Evolutionary conservation across 78 protist genomes (phyloP).

Genomic region (Polysphondylium violaceum): DNA sequence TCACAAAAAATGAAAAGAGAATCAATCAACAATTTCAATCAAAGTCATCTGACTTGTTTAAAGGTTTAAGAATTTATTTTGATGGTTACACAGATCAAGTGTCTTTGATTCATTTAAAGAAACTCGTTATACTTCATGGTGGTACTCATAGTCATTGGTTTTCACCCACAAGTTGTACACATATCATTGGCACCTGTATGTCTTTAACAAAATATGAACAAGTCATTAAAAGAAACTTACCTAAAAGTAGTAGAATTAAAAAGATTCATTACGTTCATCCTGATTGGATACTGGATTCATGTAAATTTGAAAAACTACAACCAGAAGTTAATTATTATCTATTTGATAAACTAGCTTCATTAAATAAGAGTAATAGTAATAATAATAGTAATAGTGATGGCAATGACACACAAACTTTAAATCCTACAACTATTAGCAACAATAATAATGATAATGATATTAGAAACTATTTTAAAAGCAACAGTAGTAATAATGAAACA

Average conservation of each 20-base stretch:
- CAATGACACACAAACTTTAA: not conserved
- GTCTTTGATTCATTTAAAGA: constrained; percentile 34
- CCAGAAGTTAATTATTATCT: constrained; percentile 7
- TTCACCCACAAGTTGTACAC: constrained; percentile 11
- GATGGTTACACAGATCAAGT: constrained; percentile 50
- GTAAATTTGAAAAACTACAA: constrained; percentile 1
- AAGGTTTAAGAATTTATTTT: constrained; percentile 44
- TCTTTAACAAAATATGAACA: constrained; percentile 40
- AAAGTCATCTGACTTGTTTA: too few relatives aligned
- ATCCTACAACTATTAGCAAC: not conserved
- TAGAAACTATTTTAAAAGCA: not conserved
- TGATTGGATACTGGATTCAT: constrained; percentile 57
- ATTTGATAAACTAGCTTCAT: constrained; percentile 23
- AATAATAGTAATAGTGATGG: not conserved
- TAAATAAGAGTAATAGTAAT: not conserved
- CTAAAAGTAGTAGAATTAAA: not conserved
- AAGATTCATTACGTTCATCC: constrained; percentile 30
- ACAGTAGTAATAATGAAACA: not conserved
- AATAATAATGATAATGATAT: not conserved
- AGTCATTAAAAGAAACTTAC: not conserved
- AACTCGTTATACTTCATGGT: constrained; percentile 37
- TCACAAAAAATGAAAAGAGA: too few relatives aligned
- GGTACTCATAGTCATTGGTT: constrained; percentile 42
- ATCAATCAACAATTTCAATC: too few relatives aligned
- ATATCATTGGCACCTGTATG: constrained; percentile 33